Base-by-base conservation (phyloP, 495 filamentous ascomycete species). In the Penicillium pancosmium region DNA sequence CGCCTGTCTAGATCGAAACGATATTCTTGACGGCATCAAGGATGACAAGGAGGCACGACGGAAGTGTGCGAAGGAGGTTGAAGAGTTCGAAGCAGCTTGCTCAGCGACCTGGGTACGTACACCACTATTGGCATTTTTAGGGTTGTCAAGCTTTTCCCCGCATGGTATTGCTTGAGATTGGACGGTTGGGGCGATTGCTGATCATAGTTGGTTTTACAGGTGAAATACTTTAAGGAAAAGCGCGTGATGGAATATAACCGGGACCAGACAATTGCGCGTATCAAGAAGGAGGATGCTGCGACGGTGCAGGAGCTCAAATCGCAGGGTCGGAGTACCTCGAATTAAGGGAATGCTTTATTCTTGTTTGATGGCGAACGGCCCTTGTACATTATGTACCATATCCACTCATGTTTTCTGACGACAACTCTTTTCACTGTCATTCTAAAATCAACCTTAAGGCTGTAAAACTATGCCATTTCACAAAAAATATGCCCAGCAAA, bases 151-250 rank as follows among this genome's bases (percentile, higher is more conserved):
- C 40, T 9, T 40, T 58, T 46, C 5, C 12, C 15, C 9, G 12
- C 11, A 13, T 12, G 15, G 36, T n/a, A 38, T 4, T 10, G 4
- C 3, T 44, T 31, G 31, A 52, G 27, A 25, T 38, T 31, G 16
- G 10, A 13, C 18, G 16, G 18, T 34, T 10, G 31, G n/a, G 36
- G 19, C 44, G 40, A 5, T 16, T 50, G 49, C 69, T 72, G 47
- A 73, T 52, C 25, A 1, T 10, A 27, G 15, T 27, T 50, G 19
- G 19, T 18, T 40, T 23, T 52, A 27, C 65, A 97, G 93, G 91
- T 98, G 56, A 90, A 90, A 74, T 97, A 98, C 75, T 98, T 98
- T 81, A 97, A 98, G 75, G 90, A 96, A 70, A 86, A 91, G 74
- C 82, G 94, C 58, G 91, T 98, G 40, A 92, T 94, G 80, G 93